Percentiles rank a stretch among this genome's conserved stretches.
Evolutionary conservation across 1,284 basidiomycete genomes (phyloP).

Genomic region (Somion occarium): DNA sequence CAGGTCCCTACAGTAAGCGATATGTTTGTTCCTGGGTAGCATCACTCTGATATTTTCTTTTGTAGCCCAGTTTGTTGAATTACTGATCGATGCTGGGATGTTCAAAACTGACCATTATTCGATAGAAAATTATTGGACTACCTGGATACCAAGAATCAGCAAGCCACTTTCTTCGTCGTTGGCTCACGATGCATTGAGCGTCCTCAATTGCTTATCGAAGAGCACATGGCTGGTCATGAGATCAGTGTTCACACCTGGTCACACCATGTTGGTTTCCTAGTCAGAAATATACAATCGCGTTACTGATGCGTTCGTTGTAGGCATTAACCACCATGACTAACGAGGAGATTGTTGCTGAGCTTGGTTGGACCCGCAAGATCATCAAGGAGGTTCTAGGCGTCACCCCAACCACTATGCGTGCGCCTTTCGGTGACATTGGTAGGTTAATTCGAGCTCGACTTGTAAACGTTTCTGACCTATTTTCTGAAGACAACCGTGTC

Average conservation of each 20-base stretch:
- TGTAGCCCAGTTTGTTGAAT: constrained; percentile 40
- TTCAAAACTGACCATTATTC: constrained; percentile 10
- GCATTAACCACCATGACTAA: constrained; percentile 81
- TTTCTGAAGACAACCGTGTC: constrained; percentile 73
- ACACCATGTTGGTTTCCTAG: constrained; percentile 43
- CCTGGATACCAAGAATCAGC: constrained; percentile 60
- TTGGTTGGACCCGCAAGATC: constrained; percentile 87
- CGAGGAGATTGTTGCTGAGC: constrained; percentile 87
- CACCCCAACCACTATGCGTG: constrained; percentile 66
- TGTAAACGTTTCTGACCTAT: background rate
- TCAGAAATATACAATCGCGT: too few relatives aligned
- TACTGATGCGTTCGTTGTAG: too few relatives aligned
- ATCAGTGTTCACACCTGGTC: constrained; percentile 80
- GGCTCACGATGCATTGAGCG: constrained; percentile 86
- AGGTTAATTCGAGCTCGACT: constrained; percentile 8
- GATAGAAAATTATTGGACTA: constrained; percentile 63
- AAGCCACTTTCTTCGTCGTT: constrained; percentile 89
- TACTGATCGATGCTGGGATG: constrained; percentile 20
- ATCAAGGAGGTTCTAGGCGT: constrained; percentile 77
- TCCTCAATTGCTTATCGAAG: constrained; percentile 73
- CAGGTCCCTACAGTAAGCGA: constrained; percentile 71
- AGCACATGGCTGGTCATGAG: constrained; percentile 84
- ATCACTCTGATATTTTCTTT: constrained; percentile 7
- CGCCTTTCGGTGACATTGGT: constrained; percentile 44
- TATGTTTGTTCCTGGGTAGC: constrained; percentile 8